Percentiles rank a stretch among this genome's conserved stretches.
Conservation (phyloP, 805 yeast genomes). For the Starmerella bombi region DNA sequence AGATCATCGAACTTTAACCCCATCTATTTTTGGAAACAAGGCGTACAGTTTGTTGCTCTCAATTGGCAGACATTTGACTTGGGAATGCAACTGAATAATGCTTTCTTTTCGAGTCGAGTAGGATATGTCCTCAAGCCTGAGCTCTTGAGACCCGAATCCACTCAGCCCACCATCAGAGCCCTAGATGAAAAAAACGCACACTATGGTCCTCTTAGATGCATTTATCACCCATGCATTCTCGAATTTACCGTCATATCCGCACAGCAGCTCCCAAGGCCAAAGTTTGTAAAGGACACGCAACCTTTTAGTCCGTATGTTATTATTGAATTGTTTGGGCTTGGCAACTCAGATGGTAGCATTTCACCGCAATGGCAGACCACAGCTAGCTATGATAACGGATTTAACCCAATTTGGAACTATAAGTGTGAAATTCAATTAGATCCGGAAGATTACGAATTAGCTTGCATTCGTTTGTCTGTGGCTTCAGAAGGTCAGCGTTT, state of each 20-base stretch:
- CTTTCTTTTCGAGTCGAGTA: constrained; percentile 40
- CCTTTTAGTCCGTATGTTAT: constrained; percentile 48
- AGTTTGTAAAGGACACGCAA: constrained; percentile 35
- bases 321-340: constrained; percentile 43
- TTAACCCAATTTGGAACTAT: constrained; percentile 74
- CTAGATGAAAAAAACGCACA: constrained; percentile 17
- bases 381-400: constrained; percentile 54
- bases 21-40: constrained; percentile 63
- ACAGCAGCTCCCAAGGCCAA: constrained; percentile 68
- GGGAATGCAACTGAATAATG: constrained; percentile 79
- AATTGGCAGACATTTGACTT: constrained; percentile 90
- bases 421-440: constrained; percentile 34
- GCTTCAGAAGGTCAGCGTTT: constrained; percentile 28
- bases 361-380: constrained; percentile 25
- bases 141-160: constrained; percentile 20
- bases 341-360: constrained; percentile 1
- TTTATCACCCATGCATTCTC: constrained; percentile 8
- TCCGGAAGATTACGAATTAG: constrained; percentile 24
- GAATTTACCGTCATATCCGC: constrained; percentile 53
- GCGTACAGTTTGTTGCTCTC: constrained; percentile 90
- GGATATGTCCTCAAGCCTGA: constrained; percentile 77
- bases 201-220: background rate
- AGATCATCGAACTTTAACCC: constrained; percentile 77
- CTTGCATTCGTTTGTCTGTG: constrained; percentile 29
- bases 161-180: constrained; percentile 11